A percentile compares a stretch with the other conserved stretches of the same genome.
Evolutionary conservation across 192 early-diverging fungal species (phyloP).

Genomic region (Coemansia sp.): DNA sequence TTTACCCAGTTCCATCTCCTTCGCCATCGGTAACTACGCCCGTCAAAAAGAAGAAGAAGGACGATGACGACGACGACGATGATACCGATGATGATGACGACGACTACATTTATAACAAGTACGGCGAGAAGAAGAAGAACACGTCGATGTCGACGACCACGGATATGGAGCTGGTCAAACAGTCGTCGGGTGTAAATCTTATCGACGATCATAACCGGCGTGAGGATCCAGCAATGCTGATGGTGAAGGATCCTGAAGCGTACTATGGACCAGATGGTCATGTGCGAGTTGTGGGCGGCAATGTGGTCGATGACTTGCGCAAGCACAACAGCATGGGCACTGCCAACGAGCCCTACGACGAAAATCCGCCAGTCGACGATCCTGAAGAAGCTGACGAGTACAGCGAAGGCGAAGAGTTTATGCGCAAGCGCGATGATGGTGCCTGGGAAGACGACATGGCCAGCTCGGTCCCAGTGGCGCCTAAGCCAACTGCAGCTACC

Average conservation of each 20-base stretch:
- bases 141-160: conserved; percentile 31
- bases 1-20: conserved; percentile 30
- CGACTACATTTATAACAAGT: conserved; percentile 51
- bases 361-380: conserved; percentile 47
- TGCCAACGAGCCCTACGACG: conserved; percentile 43
- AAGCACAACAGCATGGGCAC: conserved; percentile 42
- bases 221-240: conserved; percentile 51
- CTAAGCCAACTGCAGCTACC: background rate
- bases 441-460: conserved; percentile 15
- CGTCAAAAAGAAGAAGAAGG: conserved; percentile 43
- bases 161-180: conserved; percentile 50
- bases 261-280: conserved; percentile 48
- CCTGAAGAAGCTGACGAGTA: conserved; percentile 51
- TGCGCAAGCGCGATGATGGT: conserved; percentile 45
- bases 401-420: conserved; percentile 48
- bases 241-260: conserved; percentile 46
- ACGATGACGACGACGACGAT: conserved; percentile 34
- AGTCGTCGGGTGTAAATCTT: conserved; percentile 47
- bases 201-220: conserved; percentile 51
- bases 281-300: conserved; percentile 42
- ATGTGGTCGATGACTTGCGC: conserved; percentile 49
- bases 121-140: conserved; percentile 52
- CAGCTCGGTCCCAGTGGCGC: conserved; percentile 19
- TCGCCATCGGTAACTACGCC: conserved; percentile 15
- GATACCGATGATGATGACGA: conserved; percentile 40